Evolutionary conservation across 148 eudicot genomes (phyloP).

Genomic region (Dianthus caryophyllus): DNA sequence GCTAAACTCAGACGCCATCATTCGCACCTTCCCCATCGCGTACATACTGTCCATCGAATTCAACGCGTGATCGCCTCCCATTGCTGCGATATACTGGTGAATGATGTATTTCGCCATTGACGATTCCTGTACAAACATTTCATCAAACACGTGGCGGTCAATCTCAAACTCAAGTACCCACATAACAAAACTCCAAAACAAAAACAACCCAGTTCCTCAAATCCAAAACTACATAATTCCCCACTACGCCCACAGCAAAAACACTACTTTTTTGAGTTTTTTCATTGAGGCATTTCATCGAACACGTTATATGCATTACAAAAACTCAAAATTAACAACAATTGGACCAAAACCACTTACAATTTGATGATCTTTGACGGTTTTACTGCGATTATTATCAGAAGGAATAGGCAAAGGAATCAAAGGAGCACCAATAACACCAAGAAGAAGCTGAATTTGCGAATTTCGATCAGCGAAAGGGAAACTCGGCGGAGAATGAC

Average conservation of each 20-base stretch:
- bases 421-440: conserved; percentile 83
- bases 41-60: conserved; percentile 77
- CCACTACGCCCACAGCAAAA: neutral
- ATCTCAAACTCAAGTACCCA: neutral
- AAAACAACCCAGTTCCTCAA: neutral
- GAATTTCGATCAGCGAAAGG: conserved; percentile 40
- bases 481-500: conserved; percentile 21
- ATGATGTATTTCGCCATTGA: conserved; percentile 93
- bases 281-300: conserved; percentile 9
- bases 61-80: conserved; percentile 79
- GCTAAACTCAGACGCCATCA: conserved; percentile 66
- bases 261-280: neutral
- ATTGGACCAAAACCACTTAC: conserved; percentile 32
- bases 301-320: conserved; percentile 3
- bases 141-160: conserved; percentile 12
- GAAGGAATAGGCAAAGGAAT: conserved; percentile 63
- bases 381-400: conserved; percentile 21
- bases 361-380: conserved; percentile 65
- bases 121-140: conserved; percentile 46
- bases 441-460: conserved; percentile 75
- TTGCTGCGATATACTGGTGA: conserved; percentile 88
- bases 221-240: neutral
- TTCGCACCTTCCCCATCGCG: conserved; percentile 86
- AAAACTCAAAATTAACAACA: neutral
- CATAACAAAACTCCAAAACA: neutral